phyloP scores from a whole-genome alignment of 2,329 filamentous ascomycete genomes.

The Mycosphaerella sp. region DNA sequence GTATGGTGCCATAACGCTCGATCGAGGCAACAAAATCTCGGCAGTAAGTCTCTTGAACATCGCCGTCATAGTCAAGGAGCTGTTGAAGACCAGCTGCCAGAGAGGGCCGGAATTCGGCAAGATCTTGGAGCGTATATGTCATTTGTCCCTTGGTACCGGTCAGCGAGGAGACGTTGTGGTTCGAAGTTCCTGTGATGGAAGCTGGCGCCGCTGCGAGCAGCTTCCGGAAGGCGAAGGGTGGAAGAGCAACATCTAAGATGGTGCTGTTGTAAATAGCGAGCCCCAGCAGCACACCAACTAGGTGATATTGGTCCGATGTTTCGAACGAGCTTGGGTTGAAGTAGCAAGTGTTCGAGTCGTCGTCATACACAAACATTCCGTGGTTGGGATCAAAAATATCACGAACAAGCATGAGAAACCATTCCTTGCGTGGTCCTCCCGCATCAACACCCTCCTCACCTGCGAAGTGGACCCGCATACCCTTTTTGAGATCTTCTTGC shows the following conservation, averaged over 20 bases:
- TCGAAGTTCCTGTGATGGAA: slow-evolving; percentile 50
- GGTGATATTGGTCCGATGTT: slow-evolving; percentile 83
- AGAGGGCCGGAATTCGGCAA: slow-evolving; percentile 72
- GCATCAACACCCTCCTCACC: slow-evolving; percentile 90
- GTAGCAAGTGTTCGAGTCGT: slow-evolving; percentile 85
- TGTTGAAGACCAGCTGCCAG: slow-evolving; percentile 69
- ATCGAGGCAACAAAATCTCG: slow-evolving; percentile 73
- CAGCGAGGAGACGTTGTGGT: slow-evolving; percentile 36
- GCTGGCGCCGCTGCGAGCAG: slow-evolving; percentile 70
- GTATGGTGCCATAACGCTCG: slow-evolving; percentile 66
- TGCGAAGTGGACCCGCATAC: slow-evolving; percentile 73
- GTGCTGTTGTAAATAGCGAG: slow-evolving; percentile 93
- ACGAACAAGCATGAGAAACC: slow-evolving; percentile 81
- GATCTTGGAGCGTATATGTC: slow-evolving; percentile 70
- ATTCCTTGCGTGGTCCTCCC: slow-evolving; percentile 84
- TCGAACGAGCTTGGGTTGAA: slow-evolving; percentile 89
- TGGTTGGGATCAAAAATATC: slow-evolving; percentile 89
- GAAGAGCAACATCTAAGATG: slow-evolving; percentile 80
- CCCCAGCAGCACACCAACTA: slow-evolving; percentile 80
- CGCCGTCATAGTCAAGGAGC: slow-evolving; percentile 74
- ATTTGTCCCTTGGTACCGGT: slow-evolving; percentile 43
- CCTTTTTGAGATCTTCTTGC: slow-evolving; percentile 84
- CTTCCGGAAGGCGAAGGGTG: slow-evolving; percentile 84
- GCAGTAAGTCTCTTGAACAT: slow-evolving; percentile 73
- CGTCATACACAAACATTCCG: slow-evolving; percentile 88